These are phyloP conservation scores for Trapa incisa DNA, from an alignment of 345 rosid species.

Conservation along the genomic window DNA sequence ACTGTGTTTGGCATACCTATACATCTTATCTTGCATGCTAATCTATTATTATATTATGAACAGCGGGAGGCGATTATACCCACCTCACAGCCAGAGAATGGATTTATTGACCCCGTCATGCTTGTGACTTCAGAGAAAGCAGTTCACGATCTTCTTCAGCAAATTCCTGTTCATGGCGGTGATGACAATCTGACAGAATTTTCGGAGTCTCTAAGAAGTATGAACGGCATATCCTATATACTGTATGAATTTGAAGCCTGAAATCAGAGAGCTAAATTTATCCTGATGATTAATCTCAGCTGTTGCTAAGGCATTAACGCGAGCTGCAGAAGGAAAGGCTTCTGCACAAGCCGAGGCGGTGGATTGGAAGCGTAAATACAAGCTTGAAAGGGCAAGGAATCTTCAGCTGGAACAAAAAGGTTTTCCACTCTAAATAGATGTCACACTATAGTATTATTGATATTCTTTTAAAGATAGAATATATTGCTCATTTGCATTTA, in stretches of 20 bases:
- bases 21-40: background rate
- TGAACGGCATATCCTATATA: constrained; percentile 2
- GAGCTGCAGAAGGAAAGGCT: constrained; percentile 96
- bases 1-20: background rate
- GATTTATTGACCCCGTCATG: constrained; percentile 32
- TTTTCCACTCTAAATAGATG: constrained; percentile 13
- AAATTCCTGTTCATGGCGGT: constrained; percentile 56
- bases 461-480: no score
- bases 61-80: constrained; percentile 40
- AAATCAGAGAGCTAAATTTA: background rate
- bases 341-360: constrained; percentile 96
- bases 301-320: constrained; percentile 88
- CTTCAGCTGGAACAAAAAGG: constrained; percentile 46
- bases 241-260: background rate
- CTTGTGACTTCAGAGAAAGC: constrained; percentile 73
- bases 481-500: background rate
- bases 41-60: constrained; percentile 31
- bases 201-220: constrained; percentile 93
- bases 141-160: constrained; percentile 73
- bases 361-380: constrained; percentile 96
- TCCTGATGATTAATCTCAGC: constrained; percentile 30
- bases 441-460: no score
- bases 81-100: constrained; percentile 34
- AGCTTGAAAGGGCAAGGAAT: constrained; percentile 61
- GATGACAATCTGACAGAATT: constrained; percentile 93